phyloP scores from a whole-genome alignment of 495 filamentous ascomycete genomes.

The Rhypophila decipiens region DNA sequence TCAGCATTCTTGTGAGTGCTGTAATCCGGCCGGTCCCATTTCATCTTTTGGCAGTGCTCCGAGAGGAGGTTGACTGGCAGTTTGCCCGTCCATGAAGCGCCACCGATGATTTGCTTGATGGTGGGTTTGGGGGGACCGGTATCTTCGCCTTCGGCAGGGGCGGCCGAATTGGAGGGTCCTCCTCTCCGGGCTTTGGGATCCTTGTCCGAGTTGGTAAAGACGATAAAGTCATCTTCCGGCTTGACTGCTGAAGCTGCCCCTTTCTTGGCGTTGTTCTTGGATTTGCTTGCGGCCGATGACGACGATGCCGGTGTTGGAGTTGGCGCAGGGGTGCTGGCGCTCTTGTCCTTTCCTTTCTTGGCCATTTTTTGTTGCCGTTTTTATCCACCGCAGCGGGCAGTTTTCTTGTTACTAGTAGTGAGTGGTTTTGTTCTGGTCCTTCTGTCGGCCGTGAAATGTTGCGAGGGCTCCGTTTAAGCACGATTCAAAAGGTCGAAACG shows the following conservation, averaged over 20 bases:
- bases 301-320: conserved; percentile 13
- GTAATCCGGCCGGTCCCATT: conserved; percentile 93
- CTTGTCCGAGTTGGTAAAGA: conserved; percentile 60
- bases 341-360: conserved; percentile 43
- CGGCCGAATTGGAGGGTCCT: conserved; percentile 26
- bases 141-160: conserved; percentile 8
- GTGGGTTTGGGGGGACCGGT: conserved; percentile 63
- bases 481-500: too few species aligned
- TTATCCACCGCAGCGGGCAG: neutral
- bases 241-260: conserved; percentile 9
- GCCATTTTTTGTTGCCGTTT: conserved; percentile 21
- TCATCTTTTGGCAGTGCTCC: conserved; percentile 91
- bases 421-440: neutral
- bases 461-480: too few species aligned
- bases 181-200: conserved; percentile 44
- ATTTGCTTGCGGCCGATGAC: conserved; percentile 16
- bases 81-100: conserved; percentile 96
- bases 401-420: neutral
- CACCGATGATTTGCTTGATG: conserved; percentile 83
- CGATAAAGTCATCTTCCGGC: conserved; percentile 57
- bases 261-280: conserved; percentile 29
- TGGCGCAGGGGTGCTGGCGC: conserved; percentile 26
- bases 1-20: conserved; percentile 48
- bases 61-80: conserved; percentile 86
- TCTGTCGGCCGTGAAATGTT: neutral